phyloP scores from a whole-genome alignment of 169 alveolate genomes.

The Cryptosporidium sp. region DNA sequence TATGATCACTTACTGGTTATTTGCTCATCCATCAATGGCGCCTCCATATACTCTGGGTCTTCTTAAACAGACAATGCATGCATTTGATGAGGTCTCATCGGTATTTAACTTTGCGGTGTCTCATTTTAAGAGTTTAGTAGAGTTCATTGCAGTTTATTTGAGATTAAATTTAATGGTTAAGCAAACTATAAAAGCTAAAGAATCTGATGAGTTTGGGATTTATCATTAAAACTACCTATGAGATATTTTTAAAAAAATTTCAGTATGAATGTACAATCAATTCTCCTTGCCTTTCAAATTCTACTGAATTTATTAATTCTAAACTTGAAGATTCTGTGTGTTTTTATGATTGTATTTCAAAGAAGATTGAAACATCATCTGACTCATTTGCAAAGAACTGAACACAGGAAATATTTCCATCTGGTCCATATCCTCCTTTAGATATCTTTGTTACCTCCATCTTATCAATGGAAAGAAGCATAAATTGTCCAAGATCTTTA shows the following conservation, averaged over 20 bases:
- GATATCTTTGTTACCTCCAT: slow-evolving; percentile 35
- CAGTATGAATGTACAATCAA: not conserved
- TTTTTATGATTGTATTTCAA: slow-evolving; percentile 18
- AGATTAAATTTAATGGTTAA: slow-evolving; percentile 15
- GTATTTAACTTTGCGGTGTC: slow-evolving; percentile 8
- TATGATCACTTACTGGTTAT: slow-evolving; percentile 41
- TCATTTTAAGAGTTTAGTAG: slow-evolving; percentile 24
- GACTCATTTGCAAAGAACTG: slow-evolving; percentile 26
- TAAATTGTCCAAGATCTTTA: slow-evolving; percentile 44
- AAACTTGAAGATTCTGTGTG: not conserved
- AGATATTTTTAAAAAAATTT: not conserved
- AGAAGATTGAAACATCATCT: slow-evolving; percentile 40
- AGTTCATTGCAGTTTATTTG: slow-evolving; percentile 26
- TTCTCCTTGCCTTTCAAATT: not conserved
- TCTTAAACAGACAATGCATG: slow-evolving; percentile 64
- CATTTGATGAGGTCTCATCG: slow-evolving; percentile 47
- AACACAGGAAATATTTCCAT: slow-evolving; percentile 66
- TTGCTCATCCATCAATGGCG: slow-evolving; percentile 34
- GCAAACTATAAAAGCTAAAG: slow-evolving; percentile 1
- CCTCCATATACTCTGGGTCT: slow-evolving; percentile 44
- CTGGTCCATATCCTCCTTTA: slow-evolving; percentile 58
- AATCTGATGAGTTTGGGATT: not conserved
- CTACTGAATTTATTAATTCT: not conserved
- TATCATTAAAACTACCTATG: not conserved
- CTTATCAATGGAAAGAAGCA: slow-evolving; percentile 33